A percentile compares a stretch with the other conserved stretches of the same genome.
Conservation (phyloP, 2,329 filamentous ascomycete genomes). For the Cytospora chrysosperma region DNA sequence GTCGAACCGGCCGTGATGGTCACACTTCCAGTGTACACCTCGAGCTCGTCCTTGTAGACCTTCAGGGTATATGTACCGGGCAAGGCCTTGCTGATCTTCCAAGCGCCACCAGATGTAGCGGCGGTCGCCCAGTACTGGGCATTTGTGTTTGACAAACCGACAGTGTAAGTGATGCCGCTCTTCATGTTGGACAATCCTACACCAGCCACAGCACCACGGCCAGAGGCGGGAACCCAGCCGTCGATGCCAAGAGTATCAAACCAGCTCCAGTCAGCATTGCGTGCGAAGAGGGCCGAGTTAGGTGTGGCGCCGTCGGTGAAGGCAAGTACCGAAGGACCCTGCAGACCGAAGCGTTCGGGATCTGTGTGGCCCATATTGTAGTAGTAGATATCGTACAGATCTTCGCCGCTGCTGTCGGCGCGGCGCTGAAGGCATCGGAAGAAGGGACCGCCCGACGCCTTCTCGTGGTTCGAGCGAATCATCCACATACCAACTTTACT, state of each 20-base stretch:
- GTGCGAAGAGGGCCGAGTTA: conserved; percentile 36
- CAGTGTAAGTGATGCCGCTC: conserved; percentile 38
- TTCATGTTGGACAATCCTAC: conserved; percentile 39
- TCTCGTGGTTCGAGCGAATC: conserved; percentile 42
- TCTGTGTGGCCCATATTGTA: conserved; percentile 45
- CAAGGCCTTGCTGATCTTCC: conserved; percentile 33
- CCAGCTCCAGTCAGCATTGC: conserved; percentile 38
- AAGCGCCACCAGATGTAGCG: conserved; percentile 29
- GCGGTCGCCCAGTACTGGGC: conserved; percentile 40
- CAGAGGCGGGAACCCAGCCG: conserved; percentile 34
- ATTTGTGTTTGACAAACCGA: conserved; percentile 35
- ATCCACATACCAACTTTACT: conserved; percentile 38
- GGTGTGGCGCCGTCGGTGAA: conserved; percentile 40
- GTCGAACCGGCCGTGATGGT: conserved; percentile 33
- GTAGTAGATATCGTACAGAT: conserved; percentile 44
- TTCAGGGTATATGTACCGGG: conserved; percentile 35
- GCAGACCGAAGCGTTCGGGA: conserved; percentile 40
- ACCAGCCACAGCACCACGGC: conserved; percentile 33
- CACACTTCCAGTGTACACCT: conserved; percentile 31
- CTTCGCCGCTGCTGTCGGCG: conserved; percentile 36
- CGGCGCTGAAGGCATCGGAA: conserved; percentile 41
- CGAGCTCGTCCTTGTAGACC: conserved; percentile 37
- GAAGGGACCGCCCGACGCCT: conserved; percentile 40
- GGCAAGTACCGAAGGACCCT: conserved; percentile 40
- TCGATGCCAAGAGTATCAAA: conserved; percentile 34